These are phyloP conservation scores for Elsinoe ampelina DNA, from an alignment of 2,329 filamentous ascomycete genomes.

Conservation along the genomic window DNA sequence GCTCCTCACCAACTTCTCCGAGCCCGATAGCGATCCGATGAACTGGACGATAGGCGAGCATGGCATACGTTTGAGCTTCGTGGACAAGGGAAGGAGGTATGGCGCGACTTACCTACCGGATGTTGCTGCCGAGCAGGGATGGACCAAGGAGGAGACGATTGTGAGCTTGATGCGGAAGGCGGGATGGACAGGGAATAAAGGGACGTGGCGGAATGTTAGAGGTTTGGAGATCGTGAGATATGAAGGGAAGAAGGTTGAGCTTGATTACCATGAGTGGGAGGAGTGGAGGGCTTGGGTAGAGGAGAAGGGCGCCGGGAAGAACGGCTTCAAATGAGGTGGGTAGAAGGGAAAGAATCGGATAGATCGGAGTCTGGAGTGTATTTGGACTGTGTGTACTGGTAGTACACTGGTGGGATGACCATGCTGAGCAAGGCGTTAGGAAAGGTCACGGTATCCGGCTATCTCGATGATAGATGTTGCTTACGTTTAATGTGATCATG, in stretches of 20 bases:
- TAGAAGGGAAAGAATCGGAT: background rate
- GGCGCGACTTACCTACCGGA: constrained; percentile 88
- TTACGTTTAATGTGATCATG: background rate
- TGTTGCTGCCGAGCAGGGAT: constrained; percentile 84
- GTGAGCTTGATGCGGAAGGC: constrained; percentile 89
- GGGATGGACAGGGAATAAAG: constrained; percentile 64
- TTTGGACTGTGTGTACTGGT: background rate
- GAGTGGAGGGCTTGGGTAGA: constrained; percentile 69
- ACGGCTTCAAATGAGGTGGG: background rate
- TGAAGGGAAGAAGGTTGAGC: constrained; percentile 67
- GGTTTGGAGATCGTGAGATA: constrained; percentile 74
- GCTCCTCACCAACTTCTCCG: constrained; percentile 56
- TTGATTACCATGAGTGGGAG: constrained; percentile 66
- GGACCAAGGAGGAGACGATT: constrained; percentile 87
- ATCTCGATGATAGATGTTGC: constrained; percentile 1
- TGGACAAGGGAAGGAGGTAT: constrained; percentile 61
- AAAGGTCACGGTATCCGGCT: background rate
- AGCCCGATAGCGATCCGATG: constrained; percentile 52
- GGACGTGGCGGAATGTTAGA: constrained; percentile 64
- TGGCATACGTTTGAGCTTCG: constrained; percentile 78
- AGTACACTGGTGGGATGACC: background rate
- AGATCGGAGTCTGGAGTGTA: too few species aligned
- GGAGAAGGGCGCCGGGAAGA: constrained; percentile 19
- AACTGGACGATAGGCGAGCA: constrained; percentile 85
- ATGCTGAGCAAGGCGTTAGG: background rate